Percentiles rank a stretch among this genome's conserved stretches.
Evolutionary conservation across 345 rosid genomes (phyloP).

Genomic region (Citrus mangshanensis): DNA sequence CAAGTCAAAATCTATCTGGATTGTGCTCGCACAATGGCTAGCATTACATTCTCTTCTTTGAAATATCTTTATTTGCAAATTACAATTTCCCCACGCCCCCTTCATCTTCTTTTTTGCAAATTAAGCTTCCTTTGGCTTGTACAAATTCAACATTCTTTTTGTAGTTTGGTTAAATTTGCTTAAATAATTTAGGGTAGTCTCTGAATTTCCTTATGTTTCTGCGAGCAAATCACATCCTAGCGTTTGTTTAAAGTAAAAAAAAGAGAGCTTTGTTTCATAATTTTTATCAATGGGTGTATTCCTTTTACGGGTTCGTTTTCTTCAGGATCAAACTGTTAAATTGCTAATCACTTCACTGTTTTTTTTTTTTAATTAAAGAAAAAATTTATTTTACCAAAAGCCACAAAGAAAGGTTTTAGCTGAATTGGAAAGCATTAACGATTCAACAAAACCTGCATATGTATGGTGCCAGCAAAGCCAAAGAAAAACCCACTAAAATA

Average conservation of each 20-base stretch:
- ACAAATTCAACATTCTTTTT: slow-evolving; percentile 12
- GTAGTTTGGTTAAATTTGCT: not conserved
- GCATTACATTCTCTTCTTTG: slow-evolving; percentile 8
- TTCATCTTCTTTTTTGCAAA: not conserved
- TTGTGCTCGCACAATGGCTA: slow-evolving; percentile 34
- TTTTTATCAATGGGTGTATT: not conserved
- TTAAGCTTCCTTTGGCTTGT: slow-evolving; percentile 4
- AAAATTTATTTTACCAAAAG: not conserved
- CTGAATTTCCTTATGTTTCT: not conserved
- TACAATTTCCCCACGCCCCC: not conserved
- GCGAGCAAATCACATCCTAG: not conserved
- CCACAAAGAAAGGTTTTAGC: not conserved
- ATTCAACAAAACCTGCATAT: slow-evolving; percentile 19
- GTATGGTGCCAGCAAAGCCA: slow-evolving; percentile 19
- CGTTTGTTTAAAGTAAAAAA: not conserved
- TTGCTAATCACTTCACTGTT: not conserved
- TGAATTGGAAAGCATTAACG: slow-evolving; percentile 27
- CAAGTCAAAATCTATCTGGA: slow-evolving; percentile 20
- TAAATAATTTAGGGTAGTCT: not conserved
- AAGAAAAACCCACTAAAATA: slow-evolving; percentile 16
- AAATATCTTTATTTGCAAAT: slow-evolving; percentile 6
- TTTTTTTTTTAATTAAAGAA: too few relatives aligned
- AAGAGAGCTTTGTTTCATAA: not conserved
- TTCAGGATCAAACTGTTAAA: not conserved
- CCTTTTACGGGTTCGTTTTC: not conserved